Base-by-base conservation (phyloP, 1,284 basidiomycete genomes). In the Cryptococcus jaspeensis region DNA sequence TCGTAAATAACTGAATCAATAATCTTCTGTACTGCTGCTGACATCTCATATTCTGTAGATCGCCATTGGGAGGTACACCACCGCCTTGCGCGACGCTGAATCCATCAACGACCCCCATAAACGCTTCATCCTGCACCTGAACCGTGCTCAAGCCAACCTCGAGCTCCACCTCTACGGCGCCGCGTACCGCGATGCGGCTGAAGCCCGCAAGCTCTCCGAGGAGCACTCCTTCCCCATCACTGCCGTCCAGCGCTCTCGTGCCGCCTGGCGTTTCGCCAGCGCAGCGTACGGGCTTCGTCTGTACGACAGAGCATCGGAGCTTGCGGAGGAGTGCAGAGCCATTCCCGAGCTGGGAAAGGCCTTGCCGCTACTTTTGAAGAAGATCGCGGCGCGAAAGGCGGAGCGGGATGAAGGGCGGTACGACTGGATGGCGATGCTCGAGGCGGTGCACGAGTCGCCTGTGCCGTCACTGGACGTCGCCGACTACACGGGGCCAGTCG, bases 401-500 rank as follows among this genome's bases (percentile, higher is more conserved):
- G 48, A 45, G 48, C 23, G 38, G 32, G 37, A 41, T 7, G 13
- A 43, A 2, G 55, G 55, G 23, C 18, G 32, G 8, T 57, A 52
- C 51, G 37, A 57, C 23, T 52, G 50, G 55, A 15, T 11, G 15
- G 9, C 12, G 42, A 38, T 57, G 23, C 48, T 28, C 7, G n/a
- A 49, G 22, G 44, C 39, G 12, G 37, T 40, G 12, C 45, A 43
- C 20, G 12, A 12, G 43, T 22, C 22, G 2, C 16, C 12, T 8
- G 40, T 36, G 3, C 23, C 55, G 11, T 13, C 18, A 23, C 22
- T 57, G 22, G 51, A 53, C 23, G 39, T 49, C 6, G 46, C 56
- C 18, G 56, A 58, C 28, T 58, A 50, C 20, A 42, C 20, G 3
- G 56, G 56, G 12, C 46, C 56, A 2, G 35, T 58, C 3, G n/a